Evolutionary conservation across 768 basidiomycete species (phyloP), one percentile per base, ranked within the genome.

Genomic region (Xerocomus brunneocitrinus): DNA sequence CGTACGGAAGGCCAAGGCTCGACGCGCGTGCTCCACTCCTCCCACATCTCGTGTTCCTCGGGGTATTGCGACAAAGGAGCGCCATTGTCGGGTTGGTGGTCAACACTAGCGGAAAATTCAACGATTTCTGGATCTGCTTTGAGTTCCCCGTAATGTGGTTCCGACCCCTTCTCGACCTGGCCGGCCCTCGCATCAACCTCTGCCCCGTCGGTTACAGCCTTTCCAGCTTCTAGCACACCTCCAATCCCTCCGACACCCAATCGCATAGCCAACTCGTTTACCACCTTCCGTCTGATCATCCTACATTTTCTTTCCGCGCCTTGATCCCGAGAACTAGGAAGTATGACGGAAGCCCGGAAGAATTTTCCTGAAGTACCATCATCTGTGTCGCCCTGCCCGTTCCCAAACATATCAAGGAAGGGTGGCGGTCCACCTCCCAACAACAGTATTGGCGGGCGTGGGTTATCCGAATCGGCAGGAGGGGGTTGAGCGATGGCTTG

Each of bases 211-310:
- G 28, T 49, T 27, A n/a, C 38, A n/a, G 8, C 43, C 30, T 48
- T 45, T 4, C 13, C 60, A 35, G 27, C 46, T 27, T 82, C 83
- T 6, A 91, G 63, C 7, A 73, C 61, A 10, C 91, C 91, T 9
- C 91, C 91, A 7, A 90, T 77, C 0, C 80, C 79, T 32, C 86
- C 87, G 35, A 91, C 76, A 5, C 82, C 91, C 83, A 91, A 89
- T n/a, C 88, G 81, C 77, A 90, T 86, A 0, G 81, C 84, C 42
- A 93, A 71, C 61, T 89, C 85, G 65, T 93, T 93, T 50, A 91
- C 81, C 59, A 91, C 85, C 52, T 81, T 74, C 53, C 91, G 75
- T 34, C 91, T 74, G 4, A 73, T 70, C 55, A 85, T 74, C 43
- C 91, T 80, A 47, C 74, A 79, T 8, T 73, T 67, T 41, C 74